Evolutionary conservation across 1,284 basidiomycete genomes (phyloP).

Genomic region (Ganoderma boninense): DNA sequence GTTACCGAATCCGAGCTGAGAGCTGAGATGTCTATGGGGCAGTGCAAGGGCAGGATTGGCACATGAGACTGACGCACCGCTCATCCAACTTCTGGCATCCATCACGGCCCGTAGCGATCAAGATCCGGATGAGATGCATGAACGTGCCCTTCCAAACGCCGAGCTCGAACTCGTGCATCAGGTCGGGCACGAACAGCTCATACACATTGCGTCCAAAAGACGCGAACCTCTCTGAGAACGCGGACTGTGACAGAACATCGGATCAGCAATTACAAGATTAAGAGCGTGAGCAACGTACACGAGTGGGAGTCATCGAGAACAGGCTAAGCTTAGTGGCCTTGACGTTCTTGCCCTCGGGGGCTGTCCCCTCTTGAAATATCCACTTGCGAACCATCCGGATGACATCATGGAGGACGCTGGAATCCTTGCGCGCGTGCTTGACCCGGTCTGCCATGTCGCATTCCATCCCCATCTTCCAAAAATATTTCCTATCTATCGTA

Average conservation of each 20-base stretch:
- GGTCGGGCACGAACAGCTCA: slow-evolving; percentile 42
- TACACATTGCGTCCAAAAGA: slow-evolving; percentile 41
- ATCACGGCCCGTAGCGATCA: slow-evolving; percentile 12
- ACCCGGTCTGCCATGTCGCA: neutral
- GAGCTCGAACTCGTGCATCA: slow-evolving; percentile 49
- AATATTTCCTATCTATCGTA: neutral
- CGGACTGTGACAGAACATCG: no score
- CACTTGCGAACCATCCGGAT: neutral
- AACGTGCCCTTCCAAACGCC: slow-evolving; percentile 42
- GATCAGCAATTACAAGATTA: no score
- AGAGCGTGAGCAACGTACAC: neutral
- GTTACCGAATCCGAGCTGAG: no score
- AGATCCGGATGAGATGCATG: slow-evolving; percentile 20
- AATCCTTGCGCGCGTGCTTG: neutral
- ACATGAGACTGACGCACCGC: slow-evolving; percentile 11
- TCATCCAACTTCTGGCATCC: neutral
- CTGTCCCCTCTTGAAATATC: neutral
- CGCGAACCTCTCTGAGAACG: slow-evolving; percentile 37
- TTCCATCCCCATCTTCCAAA: slow-evolving; percentile 1
- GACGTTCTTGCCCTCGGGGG: neutral
- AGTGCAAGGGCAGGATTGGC: no score
- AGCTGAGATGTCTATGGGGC: no score
- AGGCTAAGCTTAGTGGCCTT: neutral
- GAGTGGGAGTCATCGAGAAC: neutral
- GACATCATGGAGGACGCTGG: neutral